These are phyloP conservation scores for Rubus idaeus DNA, from an alignment of 306 rosid genomes.

Conservation along the genomic window DNA sequence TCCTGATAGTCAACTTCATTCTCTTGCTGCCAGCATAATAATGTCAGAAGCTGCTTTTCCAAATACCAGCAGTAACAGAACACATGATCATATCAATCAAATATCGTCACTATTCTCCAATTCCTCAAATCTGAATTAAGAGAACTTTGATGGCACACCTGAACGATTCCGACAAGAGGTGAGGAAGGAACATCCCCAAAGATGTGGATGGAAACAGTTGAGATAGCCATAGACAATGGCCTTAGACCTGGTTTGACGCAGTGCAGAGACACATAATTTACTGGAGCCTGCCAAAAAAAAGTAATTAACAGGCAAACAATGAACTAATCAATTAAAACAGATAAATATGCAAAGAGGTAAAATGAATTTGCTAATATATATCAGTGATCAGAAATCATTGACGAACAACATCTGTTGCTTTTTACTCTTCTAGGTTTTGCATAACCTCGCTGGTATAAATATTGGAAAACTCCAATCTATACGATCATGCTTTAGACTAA, in stretches of 20 bases:
- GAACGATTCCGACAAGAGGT: slow-evolving; percentile 90
- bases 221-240: slow-evolving; percentile 86
- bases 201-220: slow-evolving; percentile 85
- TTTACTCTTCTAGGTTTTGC: not conserved
- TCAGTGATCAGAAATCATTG: not conserved
- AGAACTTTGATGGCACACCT: slow-evolving; percentile 50
- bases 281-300: slow-evolving; percentile 84
- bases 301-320: not conserved
- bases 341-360: not conserved
- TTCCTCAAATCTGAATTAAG: slow-evolving; percentile 18
- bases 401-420: not conserved
- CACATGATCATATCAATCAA: not conserved
- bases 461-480: not conserved
- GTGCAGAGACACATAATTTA: slow-evolving; percentile 76
- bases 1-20: not conserved
- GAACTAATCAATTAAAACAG: not conserved
- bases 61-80: not conserved
- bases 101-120: slow-evolving; percentile 2
- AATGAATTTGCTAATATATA: not conserved
- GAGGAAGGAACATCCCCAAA: slow-evolving; percentile 96
- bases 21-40: not conserved
- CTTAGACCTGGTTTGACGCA: slow-evolving; percentile 84
- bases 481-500: not conserved
- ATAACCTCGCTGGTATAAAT: not conserved
- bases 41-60: not conserved